phyloP scores from a whole-genome alignment of 2,329 filamentous ascomycete species.

The Colletotrichum horii region DNA sequence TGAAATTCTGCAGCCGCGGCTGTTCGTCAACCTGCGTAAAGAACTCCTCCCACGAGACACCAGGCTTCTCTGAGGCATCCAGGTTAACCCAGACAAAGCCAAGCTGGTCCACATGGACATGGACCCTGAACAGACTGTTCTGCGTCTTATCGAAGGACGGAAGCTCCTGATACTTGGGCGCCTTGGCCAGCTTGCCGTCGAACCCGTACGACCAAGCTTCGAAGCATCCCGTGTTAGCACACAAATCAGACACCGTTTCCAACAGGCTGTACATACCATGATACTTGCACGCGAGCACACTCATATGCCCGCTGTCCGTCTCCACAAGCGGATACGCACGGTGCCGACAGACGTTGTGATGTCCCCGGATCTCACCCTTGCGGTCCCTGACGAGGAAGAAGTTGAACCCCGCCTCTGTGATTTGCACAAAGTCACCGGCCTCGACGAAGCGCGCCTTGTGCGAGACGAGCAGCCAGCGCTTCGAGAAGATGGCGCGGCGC shows the following conservation, averaged over 20 bases:
- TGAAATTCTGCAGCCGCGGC: not conserved
- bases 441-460: constrained; percentile 23
- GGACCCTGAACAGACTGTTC: not conserved
- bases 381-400: not conserved
- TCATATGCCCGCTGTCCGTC: not conserved
- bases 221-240: fast-evolving
- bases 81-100: not conserved
- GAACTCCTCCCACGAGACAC: not conserved
- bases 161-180: not conserved
- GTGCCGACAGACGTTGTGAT: not conserved
- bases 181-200: not conserved
- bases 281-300: not conserved
- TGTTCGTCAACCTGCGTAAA: not conserved
- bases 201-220: not conserved
- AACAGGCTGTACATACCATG: not conserved
- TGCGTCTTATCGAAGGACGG: not conserved
- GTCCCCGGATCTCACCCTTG: not conserved
- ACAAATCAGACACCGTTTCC: fast-evolving
- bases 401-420: not conserved
- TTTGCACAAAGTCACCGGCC: constrained; percentile 22
- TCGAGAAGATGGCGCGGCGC: constrained; percentile 43
- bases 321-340: not conserved
- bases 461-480: constrained; percentile 33
- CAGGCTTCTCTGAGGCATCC: not conserved
- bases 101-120: not conserved